Conservation (phyloP, 1,284 basidiomycete genomes). For the Jaminaea rosea region DNA sequence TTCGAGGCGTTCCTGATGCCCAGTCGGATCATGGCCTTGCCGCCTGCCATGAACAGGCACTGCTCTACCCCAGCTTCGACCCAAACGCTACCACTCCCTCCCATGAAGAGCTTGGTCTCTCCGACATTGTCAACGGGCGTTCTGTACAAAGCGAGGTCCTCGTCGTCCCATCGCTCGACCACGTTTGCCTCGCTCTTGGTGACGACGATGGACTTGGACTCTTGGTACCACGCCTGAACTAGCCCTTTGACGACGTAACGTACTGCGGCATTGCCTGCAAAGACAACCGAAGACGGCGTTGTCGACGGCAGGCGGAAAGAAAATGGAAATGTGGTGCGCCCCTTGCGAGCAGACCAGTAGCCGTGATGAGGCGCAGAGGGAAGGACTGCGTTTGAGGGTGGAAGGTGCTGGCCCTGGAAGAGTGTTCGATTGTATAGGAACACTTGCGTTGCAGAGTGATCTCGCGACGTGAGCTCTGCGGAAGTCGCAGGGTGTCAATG, state of each 20-base stretch:
- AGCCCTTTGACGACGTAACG: conserved; percentile 35
- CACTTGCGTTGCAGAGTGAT: conserved; percentile 34
- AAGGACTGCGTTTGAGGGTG: conserved; percentile 37
- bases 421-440: conserved; percentile 39
- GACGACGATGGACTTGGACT: conserved; percentile 29
- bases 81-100: conserved; percentile 37
- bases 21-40: conserved; percentile 24
- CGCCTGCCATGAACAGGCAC: conserved; percentile 31
- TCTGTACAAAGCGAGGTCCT: conserved; percentile 15
- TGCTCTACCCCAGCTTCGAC: conserved; percentile 31
- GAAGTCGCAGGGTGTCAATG: not conserved
- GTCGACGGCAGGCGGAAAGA: conserved; percentile 29
- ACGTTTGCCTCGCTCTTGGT: conserved; percentile 30
- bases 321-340: conserved; percentile 37
- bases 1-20: conserved; percentile 41
- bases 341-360: conserved; percentile 39
- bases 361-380: conserved; percentile 30
- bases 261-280: conserved; percentile 34
- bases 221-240: conserved; percentile 36
- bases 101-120: conserved; percentile 40
- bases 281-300: conserved; percentile 29
- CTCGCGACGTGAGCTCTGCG: conserved; percentile 35
- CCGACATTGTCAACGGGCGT: conserved; percentile 32
- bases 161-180: conserved; percentile 34
- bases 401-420: conserved; percentile 36